A percentile compares a stretch with the other conserved stretches of the same genome.
Evolutionary conservation across 2,329 filamentous ascomycete species (phyloP).

Genomic region (Fusarium incarnatum): DNA sequence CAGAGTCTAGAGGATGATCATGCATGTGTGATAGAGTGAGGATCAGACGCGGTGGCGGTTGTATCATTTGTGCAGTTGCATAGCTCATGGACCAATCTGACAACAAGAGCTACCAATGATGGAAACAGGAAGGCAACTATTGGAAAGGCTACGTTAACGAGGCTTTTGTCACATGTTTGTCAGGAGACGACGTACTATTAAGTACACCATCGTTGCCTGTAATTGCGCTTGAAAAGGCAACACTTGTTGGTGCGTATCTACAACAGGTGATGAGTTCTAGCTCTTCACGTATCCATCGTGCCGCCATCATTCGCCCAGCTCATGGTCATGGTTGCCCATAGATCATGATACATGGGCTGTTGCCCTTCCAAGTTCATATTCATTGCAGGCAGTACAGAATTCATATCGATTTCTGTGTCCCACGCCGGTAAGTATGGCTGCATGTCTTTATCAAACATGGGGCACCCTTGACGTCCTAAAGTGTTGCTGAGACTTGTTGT

Average conservation of each 20-base stretch:
- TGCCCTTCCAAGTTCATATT: constrained; percentile 21
- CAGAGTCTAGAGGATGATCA: neutral
- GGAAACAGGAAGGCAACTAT: neutral
- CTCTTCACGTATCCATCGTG: constrained; percentile 4
- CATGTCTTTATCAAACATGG: constrained; percentile 64
- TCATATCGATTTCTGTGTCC: constrained; percentile 53
- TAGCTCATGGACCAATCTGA: neutral
- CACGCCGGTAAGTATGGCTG: constrained; percentile 60
- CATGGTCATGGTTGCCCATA: constrained; percentile 63
- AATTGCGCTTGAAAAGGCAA: neutral
- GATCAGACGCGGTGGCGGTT: neutral
- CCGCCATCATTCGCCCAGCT: constrained; percentile 53
- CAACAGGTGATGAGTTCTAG: neutral
- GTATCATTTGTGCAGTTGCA: neutral
- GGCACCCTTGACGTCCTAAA: constrained; percentile 53
- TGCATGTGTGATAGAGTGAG: constrained; percentile 17
- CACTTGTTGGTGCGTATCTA: neutral
- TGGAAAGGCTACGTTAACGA: neutral
- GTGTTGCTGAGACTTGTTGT: neutral
- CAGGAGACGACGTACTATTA: neutral
- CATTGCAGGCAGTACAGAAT: constrained; percentile 14
- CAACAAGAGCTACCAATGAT: neutral
- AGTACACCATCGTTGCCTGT: neutral
- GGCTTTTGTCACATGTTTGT: constrained; percentile 16
- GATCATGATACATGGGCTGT: constrained; percentile 54